A percentile compares a stretch with the other conserved stretches of the same genome.
phyloP scores from a whole-genome alignment of 2,329 filamentous ascomycete genomes.

The Aspergillus sp. region DNA sequence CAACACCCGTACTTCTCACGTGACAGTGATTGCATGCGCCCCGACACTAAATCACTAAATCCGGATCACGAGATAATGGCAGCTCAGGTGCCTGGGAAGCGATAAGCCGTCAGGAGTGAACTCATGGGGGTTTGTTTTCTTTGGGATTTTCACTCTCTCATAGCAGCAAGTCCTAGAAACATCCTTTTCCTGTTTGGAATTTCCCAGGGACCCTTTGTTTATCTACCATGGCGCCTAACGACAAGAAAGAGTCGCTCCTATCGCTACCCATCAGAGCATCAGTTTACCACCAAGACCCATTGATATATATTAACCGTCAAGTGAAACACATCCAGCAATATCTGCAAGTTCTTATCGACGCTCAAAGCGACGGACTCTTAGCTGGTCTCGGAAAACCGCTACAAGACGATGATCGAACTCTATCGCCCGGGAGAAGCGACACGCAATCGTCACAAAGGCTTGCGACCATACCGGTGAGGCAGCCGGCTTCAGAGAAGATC shows the following conservation, averaged over 20 bases:
- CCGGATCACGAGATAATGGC: constrained; percentile 8
- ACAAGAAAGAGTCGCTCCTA: constrained; percentile 21
- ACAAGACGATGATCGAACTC: constrained; percentile 45
- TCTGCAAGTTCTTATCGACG: constrained; percentile 59
- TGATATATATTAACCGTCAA: constrained; percentile 52
- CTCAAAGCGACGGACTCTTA: constrained; percentile 57
- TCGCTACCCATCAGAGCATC: constrained; percentile 30
- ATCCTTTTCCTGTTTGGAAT: neutral
- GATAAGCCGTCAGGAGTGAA: too few species aligned
- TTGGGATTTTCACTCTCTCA: neutral
- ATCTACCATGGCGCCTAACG: constrained; percentile 28
- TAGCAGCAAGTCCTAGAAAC: neutral
- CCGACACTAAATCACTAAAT: neutral
- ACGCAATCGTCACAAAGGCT: constrained; percentile 27
- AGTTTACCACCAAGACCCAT: constrained; percentile 37
- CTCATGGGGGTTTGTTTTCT: neutral
- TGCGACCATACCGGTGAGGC: constrained; percentile 37
- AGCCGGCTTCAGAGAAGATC: constrained; percentile 45
- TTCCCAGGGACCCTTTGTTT: constrained; percentile 2
- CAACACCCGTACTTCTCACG: constrained; percentile 24
- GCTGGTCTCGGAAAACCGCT: constrained; percentile 43
- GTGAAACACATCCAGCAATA: constrained; percentile 55
- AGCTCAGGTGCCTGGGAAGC: neutral
- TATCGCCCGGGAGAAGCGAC: constrained; percentile 45
- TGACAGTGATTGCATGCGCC: constrained; percentile 14